Base-by-base conservation (phyloP, 306 rosid species). In the Prunus fruticosa region DNA sequence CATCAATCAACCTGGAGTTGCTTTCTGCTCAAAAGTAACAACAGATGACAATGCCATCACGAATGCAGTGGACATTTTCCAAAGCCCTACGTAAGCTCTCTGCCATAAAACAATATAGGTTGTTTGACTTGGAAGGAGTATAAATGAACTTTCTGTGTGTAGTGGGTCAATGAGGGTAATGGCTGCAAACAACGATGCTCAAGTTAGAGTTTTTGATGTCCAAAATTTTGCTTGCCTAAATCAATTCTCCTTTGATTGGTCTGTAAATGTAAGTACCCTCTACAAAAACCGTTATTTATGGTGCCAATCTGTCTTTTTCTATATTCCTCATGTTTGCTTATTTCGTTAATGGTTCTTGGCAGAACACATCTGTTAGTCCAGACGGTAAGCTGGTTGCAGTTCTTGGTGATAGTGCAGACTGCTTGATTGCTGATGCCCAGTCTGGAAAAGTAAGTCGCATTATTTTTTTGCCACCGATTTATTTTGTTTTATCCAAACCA, bases 161-260 rank as follows among this genome's bases (percentile, higher is more conserved):
- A 95, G 99, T 50, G 93, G 97, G 65, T 81, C 86, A 23, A 58
- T 72, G 87, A 90, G 91, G 89, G 76, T 92, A 68, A 77, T 92
- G 67, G 22, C 96, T 18, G 99, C 96, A 64, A 95, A 95, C 82
- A 95, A 95, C 50, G 99, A 95, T 84, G 91, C 92, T 75, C 91
- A 89, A 83, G 86, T 92, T 61, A 86, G 97, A 80, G 80, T 90
- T 58, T 95, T 86, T 11, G 93, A 92, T 63, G 80, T 91, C 0
- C 91, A 85, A 72, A 88, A 53, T 56, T 90, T 95, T 65, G 50
- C 90, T 79, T 80, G 89, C 83, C 87, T 90, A 11, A 90, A 81
- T 74, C 69, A 82, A 76, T 95, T 92, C 86, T 83, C 86, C 23
- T 95, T 84, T 52, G 89, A 84, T 80, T 95, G 99, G 99, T 95